phyloP scores from a whole-genome alignment of 1,139 yeast genomes.

The Hemisphaericaspora xylanilytica region DNA sequence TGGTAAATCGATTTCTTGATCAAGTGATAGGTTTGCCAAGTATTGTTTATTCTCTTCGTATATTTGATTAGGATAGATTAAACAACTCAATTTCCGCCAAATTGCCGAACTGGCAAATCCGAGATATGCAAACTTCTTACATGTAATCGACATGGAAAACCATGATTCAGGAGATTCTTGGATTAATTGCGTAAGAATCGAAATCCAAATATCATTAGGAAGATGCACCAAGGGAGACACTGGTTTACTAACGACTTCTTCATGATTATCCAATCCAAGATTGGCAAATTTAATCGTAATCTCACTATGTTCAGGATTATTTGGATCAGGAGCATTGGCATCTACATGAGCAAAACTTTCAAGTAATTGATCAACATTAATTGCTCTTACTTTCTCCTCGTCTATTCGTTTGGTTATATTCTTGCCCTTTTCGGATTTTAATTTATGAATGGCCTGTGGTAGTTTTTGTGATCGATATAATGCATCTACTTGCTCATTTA shows the following conservation, averaged over 20 bases:
- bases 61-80: slow-evolving; percentile 56
- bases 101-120: slow-evolving; percentile 55
- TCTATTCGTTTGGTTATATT: slow-evolving; percentile 29
- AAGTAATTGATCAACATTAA: slow-evolving; percentile 37
- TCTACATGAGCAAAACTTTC: slow-evolving; percentile 30
- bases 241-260: slow-evolving; percentile 31
- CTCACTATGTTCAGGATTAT: slow-evolving; percentile 18
- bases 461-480: slow-evolving; percentile 56
- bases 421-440: slow-evolving; percentile 30
- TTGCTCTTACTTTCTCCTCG: slow-evolving; percentile 32
- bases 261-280: slow-evolving; percentile 29
- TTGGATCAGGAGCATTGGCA: slow-evolving; percentile 29
- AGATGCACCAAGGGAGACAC: slow-evolving; percentile 56
- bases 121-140: slow-evolving; percentile 59
- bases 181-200: slow-evolving; percentile 55
- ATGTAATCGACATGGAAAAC: slow-evolving; percentile 60
- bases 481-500: slow-evolving; percentile 67
- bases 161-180: slow-evolving; percentile 59
- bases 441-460: slow-evolving; percentile 24
- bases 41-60: slow-evolving; percentile 43
- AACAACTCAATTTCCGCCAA: slow-evolving; percentile 57
- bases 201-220: slow-evolving; percentile 63
- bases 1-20: slow-evolving; percentile 20
- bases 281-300: slow-evolving; percentile 29
- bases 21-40: slow-evolving; percentile 5